Conservation (phyloP, 2,329 filamentous ascomycete genomes). For the Fusarium equiseti region DNA sequence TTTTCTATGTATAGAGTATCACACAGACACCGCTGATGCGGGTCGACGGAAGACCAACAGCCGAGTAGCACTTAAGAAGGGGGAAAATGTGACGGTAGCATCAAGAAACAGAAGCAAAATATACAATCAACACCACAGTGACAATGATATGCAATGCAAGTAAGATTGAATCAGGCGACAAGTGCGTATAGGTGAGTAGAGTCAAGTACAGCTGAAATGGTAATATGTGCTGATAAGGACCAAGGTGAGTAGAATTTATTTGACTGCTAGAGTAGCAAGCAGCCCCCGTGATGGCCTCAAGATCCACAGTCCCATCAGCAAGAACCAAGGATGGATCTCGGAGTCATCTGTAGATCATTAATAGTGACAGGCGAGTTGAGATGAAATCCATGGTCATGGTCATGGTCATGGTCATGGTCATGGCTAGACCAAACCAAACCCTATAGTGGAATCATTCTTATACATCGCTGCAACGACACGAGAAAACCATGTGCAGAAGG, state of each 20-base stretch:
- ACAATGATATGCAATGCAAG: slow-evolving; percentile 13
- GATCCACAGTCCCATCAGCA: not conserved
- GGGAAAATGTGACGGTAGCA: slow-evolving; percentile 35
- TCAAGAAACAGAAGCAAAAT: slow-evolving; percentile 21
- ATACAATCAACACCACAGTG: slow-evolving; percentile 15
- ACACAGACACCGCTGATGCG: slow-evolving; percentile 27
- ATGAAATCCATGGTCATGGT: slow-evolving; percentile 8
- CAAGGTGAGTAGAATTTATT: not conserved
- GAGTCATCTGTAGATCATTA: slow-evolving; percentile 36
- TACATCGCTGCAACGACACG: slow-evolving; percentile 14
- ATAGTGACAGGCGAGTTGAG: slow-evolving; percentile 10
- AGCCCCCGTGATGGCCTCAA: not conserved
- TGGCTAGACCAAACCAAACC: not conserved
- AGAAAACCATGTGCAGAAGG: slow-evolving; percentile 30
- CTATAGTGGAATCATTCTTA: slow-evolving; percentile 9
- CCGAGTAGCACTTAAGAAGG: slow-evolving; percentile 9
- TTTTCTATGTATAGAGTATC: slow-evolving; percentile 43
- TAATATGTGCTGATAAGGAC: not conserved
- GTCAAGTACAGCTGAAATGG: not conserved
- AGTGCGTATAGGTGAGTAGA: not conserved
- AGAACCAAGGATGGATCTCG: slow-evolving; percentile 25
- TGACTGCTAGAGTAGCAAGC: not conserved
- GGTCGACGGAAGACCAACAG: slow-evolving; percentile 9
- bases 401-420: not conserved
- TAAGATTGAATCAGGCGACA: slow-evolving; percentile 18